phyloP scores from a whole-genome alignment of 305 asterid genomes.

The Salvia sclarea region DNA sequence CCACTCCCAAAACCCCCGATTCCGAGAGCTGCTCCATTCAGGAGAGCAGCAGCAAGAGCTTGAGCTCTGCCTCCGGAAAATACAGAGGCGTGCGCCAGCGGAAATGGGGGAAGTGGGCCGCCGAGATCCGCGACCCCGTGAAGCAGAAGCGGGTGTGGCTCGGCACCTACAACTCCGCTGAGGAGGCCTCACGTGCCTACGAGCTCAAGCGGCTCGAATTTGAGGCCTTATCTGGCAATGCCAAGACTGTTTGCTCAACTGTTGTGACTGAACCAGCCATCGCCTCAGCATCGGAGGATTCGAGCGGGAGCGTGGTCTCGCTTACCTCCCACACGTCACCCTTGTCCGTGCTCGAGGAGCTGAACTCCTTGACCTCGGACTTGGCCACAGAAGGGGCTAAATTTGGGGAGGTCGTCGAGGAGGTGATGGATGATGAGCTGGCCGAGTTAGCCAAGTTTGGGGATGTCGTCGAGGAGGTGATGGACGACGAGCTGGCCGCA shows the following conservation, averaged over 20 bases:
- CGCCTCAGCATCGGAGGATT: constrained; percentile 33
- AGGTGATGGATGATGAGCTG: constrained; percentile 39
- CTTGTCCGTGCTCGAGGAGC: constrained; percentile 44
- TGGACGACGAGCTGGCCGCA: constrained; percentile 41
- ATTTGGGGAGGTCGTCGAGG: constrained; percentile 24
- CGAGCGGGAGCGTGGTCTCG: constrained; percentile 49
- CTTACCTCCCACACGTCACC: constrained; percentile 51
- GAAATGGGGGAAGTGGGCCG: constrained; percentile 71
- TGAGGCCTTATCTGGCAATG: constrained; percentile 35
- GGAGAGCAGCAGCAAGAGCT: constrained; percentile 41
- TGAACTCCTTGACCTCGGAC: constrained; percentile 39
- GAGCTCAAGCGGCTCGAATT: constrained; percentile 49
- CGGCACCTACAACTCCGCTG: constrained; percentile 54
- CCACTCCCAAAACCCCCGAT: constrained; percentile 10
- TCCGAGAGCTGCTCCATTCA: constrained; percentile 45
- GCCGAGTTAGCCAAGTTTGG: constrained; percentile 19
- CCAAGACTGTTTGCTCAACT: constrained; percentile 1
- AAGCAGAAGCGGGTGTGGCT: constrained; percentile 51
- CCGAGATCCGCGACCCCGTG: constrained; percentile 56
- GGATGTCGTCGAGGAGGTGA: constrained; percentile 23
- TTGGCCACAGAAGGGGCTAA: constrained; percentile 19
- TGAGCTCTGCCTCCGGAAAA: constrained; percentile 25
- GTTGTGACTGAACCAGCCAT: constrained; percentile 19
- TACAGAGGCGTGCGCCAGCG: constrained; percentile 57
- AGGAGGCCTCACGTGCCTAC: constrained; percentile 59